A percentile compares a stretch with the other conserved stretches of the same genome.
phyloP scores from a whole-genome alignment of 352 stramenopile genomes.

The Nothophytophthora sp. region DNA sequence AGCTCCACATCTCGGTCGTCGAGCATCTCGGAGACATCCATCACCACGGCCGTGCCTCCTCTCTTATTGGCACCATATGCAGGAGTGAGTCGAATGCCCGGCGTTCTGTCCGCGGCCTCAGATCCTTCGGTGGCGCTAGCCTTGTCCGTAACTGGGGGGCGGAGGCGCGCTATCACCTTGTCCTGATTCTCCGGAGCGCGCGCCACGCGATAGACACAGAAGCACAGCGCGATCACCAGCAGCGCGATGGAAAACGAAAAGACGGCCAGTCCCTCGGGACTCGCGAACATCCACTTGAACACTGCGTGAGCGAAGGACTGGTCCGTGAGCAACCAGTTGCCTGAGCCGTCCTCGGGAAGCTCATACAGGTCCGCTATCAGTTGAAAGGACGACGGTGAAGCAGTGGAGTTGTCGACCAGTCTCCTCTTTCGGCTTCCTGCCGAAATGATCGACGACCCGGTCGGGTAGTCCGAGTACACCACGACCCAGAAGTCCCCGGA shows the following conservation, averaged over 20 bases:
- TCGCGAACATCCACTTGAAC: slow-evolving; percentile 51
- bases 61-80: background rate
- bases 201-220: slow-evolving; percentile 57
- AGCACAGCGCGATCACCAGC: slow-evolving; percentile 37
- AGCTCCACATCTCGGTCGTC: background rate
- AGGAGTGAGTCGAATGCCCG: background rate
- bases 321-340: slow-evolving; percentile 38
- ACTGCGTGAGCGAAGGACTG: slow-evolving; percentile 49
- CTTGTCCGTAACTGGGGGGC: slow-evolving; percentile 4
- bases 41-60: background rate
- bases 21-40: background rate
- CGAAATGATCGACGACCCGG: slow-evolving; percentile 12
- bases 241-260: slow-evolving; percentile 46
- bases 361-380: slow-evolving; percentile 49
- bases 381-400: slow-evolving; percentile 22
- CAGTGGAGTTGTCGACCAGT: background rate
- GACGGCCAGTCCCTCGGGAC: slow-evolving; percentile 43
- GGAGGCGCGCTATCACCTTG: slow-evolving; percentile 28
- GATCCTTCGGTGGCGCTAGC: background rate
- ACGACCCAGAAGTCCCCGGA: slow-evolving; percentile 75
- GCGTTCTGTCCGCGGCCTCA: background rate
- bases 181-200: slow-evolving; percentile 72
- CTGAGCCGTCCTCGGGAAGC: slow-evolving; percentile 7
- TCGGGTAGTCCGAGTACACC: slow-evolving; percentile 64
- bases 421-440: background rate